Base-by-base conservation (phyloP, 2,329 filamentous ascomycete species). In the Fusarium tupiense region DNA sequence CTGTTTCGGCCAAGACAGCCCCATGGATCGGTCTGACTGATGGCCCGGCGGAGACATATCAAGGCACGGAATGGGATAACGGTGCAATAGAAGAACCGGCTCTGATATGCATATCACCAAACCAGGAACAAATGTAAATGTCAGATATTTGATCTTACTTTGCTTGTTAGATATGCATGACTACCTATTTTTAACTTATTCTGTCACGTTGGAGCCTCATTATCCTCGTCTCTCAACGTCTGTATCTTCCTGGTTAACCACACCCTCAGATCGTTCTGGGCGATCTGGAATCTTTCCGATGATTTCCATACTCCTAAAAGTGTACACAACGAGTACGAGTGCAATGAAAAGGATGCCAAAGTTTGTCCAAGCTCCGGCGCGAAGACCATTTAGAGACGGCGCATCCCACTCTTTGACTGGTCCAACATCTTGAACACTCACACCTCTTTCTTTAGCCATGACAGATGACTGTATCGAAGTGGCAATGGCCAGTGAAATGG, bases 391-490 rank as follows among this genome's bases (percentile, higher is more conserved):
- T 11, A 90, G 78, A 2, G 88, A 87, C 0, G 87, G 77, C 0
- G 74, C 68, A 37, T 90, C 88, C 83, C 86, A 85, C 5, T 78
- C 68, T 57, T 76, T 31, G 16, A 88, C 80, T 0, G 83, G 69
- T 0, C 87, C 88, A 0, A 83, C 85, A 6, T 85, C 61, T 67
- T 87, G 78, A 1, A 90, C 83, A 1, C 79, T 54, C 1, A 87
- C 83, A 7, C 83, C 83, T 35, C 86, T 83, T 31, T 84, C 82
- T 7, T 83, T 79, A 0, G 88, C 88, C 82, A 91, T 88, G 29
- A 92, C 87, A 1, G 89, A 87, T 0, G 90, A 90, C 78, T 93
- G 91, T 4, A 92, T 83, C 1, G 90, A 90, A 0, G 91, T 92
- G 6, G 87, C 88, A 38, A 93, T 84, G 2, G 91, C 91, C 2